Base-by-base conservation (phyloP, 257 asterid species). In the Datura wrightii region DNA sequence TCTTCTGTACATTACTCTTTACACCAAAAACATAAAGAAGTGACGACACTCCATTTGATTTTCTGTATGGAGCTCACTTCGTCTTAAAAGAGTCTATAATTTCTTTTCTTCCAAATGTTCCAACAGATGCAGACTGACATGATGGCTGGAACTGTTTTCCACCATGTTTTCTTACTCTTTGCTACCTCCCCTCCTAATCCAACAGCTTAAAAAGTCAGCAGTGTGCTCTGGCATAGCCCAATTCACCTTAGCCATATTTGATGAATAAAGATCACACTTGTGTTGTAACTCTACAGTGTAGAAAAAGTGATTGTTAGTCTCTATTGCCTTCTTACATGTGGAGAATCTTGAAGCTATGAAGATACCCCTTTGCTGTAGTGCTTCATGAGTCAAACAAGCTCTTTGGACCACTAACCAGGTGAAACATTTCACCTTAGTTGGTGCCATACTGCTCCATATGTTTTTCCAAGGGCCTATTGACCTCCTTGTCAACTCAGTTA, bases 331-430 rank as follows among this genome's bases (percentile, higher is more conserved):
- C 15, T 24, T 8, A 60, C 36, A 60, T 60, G 9, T 14, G 19
- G 69, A 60, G 69, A 14, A 60, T 10, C 39, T 60, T 60, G 39
- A 60, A 60, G 69, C 69, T 60, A 60, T 60, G 69, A 60, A 60
- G 39, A 60, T 24, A 60, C 3, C 8, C 34, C 34, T 58, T 46
- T 48, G 8, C 53, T 8, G 13, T 48, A 48, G 53, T 48, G 53
- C 53, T 48, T 48, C 53, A 48, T 48, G 53, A 48, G 53, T 48
- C 53, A 48, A 3, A 48, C 53, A 8, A 48, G 53, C 53, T 48
- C 53, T 48, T 48, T 13, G 8, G 53, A 3, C 13, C 13, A 9
- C 11, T 8, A 48, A 48, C 53, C 53, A 48, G 11, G 53, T 48
- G 53, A 58, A 60, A 60, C 15, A 60, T 10, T 24, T 19, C 69